phyloP scores from a whole-genome alignment of 495 filamentous ascomycete species.

The Trichoderma reesei region DNA sequence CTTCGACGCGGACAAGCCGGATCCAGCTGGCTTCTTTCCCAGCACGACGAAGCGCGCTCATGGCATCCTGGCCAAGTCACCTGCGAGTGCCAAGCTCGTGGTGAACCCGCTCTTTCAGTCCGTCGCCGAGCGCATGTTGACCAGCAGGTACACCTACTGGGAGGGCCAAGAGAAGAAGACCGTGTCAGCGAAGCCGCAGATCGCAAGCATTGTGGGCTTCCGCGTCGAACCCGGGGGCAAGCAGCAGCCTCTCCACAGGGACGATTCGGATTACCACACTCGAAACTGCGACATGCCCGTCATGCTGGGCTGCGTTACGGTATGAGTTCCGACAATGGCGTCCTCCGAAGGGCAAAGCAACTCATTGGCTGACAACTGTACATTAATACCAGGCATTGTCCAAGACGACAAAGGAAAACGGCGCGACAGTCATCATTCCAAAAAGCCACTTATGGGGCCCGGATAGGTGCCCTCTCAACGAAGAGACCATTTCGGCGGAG shows the following conservation, averaged over 20 bases:
- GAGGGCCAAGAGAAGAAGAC: constrained; percentile 18
- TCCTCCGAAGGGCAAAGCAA: not conserved
- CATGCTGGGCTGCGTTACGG: constrained; percentile 12
- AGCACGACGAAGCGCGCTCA: constrained; percentile 9
- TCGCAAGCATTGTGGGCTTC: constrained; percentile 13
- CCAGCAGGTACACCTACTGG: constrained; percentile 12
- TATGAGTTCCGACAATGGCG: not conserved
- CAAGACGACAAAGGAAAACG: constrained; percentile 14
- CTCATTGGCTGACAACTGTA: not conserved
- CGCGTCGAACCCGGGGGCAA: constrained; percentile 12
- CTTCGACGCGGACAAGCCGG: constrained; percentile 20
- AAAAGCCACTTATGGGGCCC: constrained; percentile 17
- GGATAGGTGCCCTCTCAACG: constrained; percentile 18
- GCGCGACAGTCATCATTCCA: constrained; percentile 15
- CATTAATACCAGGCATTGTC: constrained; percentile 7
- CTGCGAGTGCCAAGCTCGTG: constrained; percentile 11
- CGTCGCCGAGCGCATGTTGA: constrained; percentile 8
- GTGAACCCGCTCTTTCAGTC: constrained; percentile 9
- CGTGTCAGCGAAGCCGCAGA: constrained; percentile 9
- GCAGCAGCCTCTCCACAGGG: constrained; percentile 14
- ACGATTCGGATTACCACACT: constrained; percentile 15
- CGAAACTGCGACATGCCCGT: constrained; percentile 12
- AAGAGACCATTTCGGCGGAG: constrained; percentile 18
- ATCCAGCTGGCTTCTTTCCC: constrained; percentile 17
- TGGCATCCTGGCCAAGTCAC: constrained; percentile 9